Evolutionary conservation across 2,329 filamentous ascomycete species (phyloP), one percentile per base, ranked within the genome.

Genomic region (Chrysoporthe puriensis): DNA sequence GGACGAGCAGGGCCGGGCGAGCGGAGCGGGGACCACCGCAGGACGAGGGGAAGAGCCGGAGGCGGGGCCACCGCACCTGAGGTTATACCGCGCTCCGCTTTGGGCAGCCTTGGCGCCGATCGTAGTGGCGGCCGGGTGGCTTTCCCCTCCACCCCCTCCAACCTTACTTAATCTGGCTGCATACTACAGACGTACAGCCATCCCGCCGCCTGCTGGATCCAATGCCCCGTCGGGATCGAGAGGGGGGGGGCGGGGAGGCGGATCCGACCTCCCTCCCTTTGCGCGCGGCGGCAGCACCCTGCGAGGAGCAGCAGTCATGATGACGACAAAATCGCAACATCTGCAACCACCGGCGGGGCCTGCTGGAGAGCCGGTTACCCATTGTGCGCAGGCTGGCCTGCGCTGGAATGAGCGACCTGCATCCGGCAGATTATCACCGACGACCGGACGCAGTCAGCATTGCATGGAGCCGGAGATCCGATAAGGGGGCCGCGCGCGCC

Each of bases 1-100:
- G 60, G 32, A 62, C 56, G 54, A 52, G 57, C 40, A 66, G 54
- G 60, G 46, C 66, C 26, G 60, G 67, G 54, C 16, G 42, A 48
- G 36, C 54, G 66, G 66, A 52, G 21, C 13, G 34, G n/a, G 32
- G 54, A 18, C 46, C 34, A 57, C 44, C 50, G 54, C 40, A 61
- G 21, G 16, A 26, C 26, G 43, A 42, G 26, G 67, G 64, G 42
- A 42, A 63, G 56, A 57, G 21, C 52, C 66, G 58, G 64, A 63
- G 26, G 34, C 26, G 48, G 36, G 40, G 57, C 42, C 46, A 43
- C 50, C 50, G 63, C 43, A 21, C 8, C n/a, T 63, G 64, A 69
- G 57, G 64, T 58, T 58, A 63, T 69, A 42, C 60, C 40, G 42
- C 52, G 32, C 21, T 59, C 42, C 50, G 40, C 26, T 62, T 46